Base-by-base conservation (phyloP, 1,284 basidiomycete genomes). In the Ceratobasidium sp. region DNA sequence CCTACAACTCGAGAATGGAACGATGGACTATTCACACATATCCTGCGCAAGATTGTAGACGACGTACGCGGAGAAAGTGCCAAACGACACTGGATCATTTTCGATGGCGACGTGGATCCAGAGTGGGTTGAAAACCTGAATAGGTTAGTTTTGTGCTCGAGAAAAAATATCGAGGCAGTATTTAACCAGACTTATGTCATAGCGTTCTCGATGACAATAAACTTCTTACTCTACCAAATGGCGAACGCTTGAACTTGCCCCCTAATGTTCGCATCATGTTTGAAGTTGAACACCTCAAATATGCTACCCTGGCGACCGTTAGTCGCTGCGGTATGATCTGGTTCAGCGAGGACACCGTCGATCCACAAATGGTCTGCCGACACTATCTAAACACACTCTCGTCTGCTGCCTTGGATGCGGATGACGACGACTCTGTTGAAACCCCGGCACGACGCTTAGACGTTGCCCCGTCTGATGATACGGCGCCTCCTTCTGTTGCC, bases 81-180 rank as follows among this genome's bases (percentile, higher is more conserved):
- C 37, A 99, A 98, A 86, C 88, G 97, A 28, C 98, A 99, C 83
- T 99, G 98, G 98, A 99, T 99, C 81, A 94, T 99, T 79, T 99
- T 99, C 80, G 98, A 99, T 82, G 98, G 98, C 77, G 98, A 99
- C 82, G 97, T 99, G 67, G 98, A 99, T 87, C 98, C 98, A 0
- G 98, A 99, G 85, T 99, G 98, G 98, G 98, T 99, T 7, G 98
- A 99, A 85, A 99, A 99, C 84, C 86, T 99, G 85, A 99, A 99
- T 86, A 98, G 95, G 96, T 94, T 63, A 47, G 89, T 85, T 54
- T 15, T 23, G 31, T 69, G 26, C 39, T 49, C 20, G 28, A 53
- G 51, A 45, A 15, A 53, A 45, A 15, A 15, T 33, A 11, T 17
- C 26, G 13, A 35, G 42, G 17, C 15, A 15, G 31, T 47, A 47